Base-by-base conservation (phyloP, 148 eudicot genomes). In the Spergularia marina region DNA sequence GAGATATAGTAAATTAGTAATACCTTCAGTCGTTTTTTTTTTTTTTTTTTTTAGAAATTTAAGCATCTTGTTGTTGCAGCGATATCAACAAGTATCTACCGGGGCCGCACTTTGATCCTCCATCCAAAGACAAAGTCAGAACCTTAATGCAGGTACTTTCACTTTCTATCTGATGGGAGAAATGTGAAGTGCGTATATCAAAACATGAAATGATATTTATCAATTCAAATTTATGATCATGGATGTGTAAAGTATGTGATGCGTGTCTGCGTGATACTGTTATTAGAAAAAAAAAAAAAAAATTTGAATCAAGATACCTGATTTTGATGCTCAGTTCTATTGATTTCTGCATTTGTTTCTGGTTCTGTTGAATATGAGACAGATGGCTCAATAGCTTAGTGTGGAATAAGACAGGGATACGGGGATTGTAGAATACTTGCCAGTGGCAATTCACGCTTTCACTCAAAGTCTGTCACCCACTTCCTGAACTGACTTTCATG, bases 71-170 rank as follows among this genome's bases (percentile, higher is more conserved):
- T 18, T 65, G 18, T 21, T 90, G 74, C 77, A 94, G 97, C 81
- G 97, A 94, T 70, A 86, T 91, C 56, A 94, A 94, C 66, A 94
- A 94, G 83, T 84, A 84, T 62, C 83, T 94, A 78, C 97, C 98
- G 9, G 93, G 97, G 67, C 91, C 97, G 41, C 98, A 94, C 83
- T 90, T 91, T 72, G 98, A 91, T 78, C 98, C 98, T 68, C 98
- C 98, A 2, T 51, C 91, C 25, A 94, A 85, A 76, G 95, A 85
- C 18, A 77, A 84, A 82, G 82, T 91, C 68, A 87, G 74, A 81
- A 66, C 81, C 71, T 62, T 94, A 82, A 83, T 94, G 87, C 71
- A 69, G 96, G 98, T 94, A 84, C 63, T 79, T 77, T 73, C 16
- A 23, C 20, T 60, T 57, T 53, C 41, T 2, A 30, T 58, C 10